These are phyloP conservation scores for Candida ponderosae DNA, from an alignment of 805 yeast species.

Conservation along the genomic window DNA sequence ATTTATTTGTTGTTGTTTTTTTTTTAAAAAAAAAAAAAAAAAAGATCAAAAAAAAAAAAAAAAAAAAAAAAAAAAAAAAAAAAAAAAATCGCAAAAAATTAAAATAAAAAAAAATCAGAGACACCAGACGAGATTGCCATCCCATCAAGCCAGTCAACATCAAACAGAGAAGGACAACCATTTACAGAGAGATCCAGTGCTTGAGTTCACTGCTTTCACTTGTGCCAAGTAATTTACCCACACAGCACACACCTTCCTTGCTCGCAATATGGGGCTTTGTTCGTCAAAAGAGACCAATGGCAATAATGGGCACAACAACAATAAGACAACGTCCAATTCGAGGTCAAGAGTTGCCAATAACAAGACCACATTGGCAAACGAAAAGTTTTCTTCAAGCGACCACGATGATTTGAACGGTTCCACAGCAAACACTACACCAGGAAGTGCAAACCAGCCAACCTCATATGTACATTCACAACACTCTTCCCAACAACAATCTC, in stretches of 20 bases:
- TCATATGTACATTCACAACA: neutral
- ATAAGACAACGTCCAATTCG: neutral
- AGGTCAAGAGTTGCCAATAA: neutral
- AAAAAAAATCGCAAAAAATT: constrained; percentile 7
- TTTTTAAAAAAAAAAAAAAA: constrained; percentile 2
- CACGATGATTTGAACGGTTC: neutral
- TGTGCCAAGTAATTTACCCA: too few relatives aligned
- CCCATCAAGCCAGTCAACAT: too few relatives aligned
- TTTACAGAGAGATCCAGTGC: too few relatives aligned
- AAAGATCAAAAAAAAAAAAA: too few relatives aligned
- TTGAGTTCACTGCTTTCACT: too few relatives aligned
- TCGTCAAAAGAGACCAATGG: too few relatives aligned
- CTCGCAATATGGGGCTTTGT: too few relatives aligned
- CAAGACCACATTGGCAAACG: neutral
- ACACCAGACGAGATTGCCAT: neutral
- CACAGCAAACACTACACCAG: neutral
- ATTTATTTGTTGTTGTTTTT: too few relatives aligned
- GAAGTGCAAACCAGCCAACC: neutral
- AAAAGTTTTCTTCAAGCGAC: too few relatives aligned
- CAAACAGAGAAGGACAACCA: too few relatives aligned
- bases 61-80: constrained; percentile 1
- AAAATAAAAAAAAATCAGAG: constrained; percentile 1
- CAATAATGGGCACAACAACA: too few relatives aligned
- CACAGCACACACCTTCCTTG: too few relatives aligned
- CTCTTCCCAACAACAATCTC: neutral